phyloP scores from a whole-genome alignment of 148 eudicot genomes.

The Chenopodium berlandieri region DNA sequence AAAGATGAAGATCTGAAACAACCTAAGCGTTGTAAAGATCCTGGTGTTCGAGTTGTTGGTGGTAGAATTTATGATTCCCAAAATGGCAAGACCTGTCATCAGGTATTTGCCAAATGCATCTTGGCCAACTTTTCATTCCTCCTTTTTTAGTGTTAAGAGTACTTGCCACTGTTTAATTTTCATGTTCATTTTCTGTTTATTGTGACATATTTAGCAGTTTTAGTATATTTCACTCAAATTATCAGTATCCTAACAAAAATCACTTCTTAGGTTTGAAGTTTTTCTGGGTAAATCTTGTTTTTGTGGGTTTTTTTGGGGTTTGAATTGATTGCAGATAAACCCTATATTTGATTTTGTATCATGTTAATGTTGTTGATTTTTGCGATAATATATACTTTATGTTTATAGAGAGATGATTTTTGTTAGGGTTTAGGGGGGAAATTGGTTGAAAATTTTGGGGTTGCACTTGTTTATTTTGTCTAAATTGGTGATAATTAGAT shows the following conservation, averaged over 20 bases:
- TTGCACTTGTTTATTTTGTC: neutral
- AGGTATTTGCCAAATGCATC: conserved; percentile 36
- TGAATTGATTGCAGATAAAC: neutral
- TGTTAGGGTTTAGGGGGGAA: neutral
- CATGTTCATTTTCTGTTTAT: neutral
- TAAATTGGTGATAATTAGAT: neutral
- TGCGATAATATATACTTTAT: too few relatives aligned
- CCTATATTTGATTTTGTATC: neutral
- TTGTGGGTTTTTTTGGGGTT: neutral
- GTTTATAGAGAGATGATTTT: too few relatives aligned
- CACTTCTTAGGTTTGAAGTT: neutral
- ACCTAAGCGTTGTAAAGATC: conserved; percentile 37
- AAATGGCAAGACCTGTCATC: conserved; percentile 78
- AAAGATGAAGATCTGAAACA: conserved; percentile 19
- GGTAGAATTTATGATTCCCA: conserved; percentile 52
- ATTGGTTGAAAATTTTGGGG: neutral
- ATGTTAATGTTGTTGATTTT: neutral
- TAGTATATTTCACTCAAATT: neutral
- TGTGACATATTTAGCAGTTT: too few relatives aligned
- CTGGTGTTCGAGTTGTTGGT: conserved; percentile 46
- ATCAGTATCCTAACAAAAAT: too few relatives aligned
- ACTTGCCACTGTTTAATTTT: neutral
- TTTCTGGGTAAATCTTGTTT: neutral
- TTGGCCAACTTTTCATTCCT: neutral
- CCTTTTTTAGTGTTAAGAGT: neutral